Conservation (phyloP, 2,329 filamentous ascomycete genomes). For the Aspergillus tubingensis region DNA sequence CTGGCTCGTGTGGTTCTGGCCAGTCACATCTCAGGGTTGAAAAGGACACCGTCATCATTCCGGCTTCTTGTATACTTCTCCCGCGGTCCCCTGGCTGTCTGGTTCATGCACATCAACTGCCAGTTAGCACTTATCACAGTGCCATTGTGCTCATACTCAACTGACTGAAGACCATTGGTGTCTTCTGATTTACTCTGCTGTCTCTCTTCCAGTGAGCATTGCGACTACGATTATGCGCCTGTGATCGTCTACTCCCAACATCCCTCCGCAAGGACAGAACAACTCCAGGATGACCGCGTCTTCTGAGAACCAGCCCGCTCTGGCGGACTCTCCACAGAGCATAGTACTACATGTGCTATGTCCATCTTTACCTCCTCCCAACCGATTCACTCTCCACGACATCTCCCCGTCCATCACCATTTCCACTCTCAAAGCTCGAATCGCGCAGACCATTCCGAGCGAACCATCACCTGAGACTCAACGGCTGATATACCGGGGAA, state of each 20-base stretch:
- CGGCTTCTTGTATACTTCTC: neutral
- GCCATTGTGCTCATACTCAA: too few relatives aligned
- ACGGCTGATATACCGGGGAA: slow-evolving; percentile 61
- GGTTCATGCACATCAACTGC: neutral
- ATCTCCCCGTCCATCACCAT: slow-evolving; percentile 49
- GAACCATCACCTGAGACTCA: slow-evolving; percentile 51
- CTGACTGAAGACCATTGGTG: too few relatives aligned
- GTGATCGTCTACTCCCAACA: neutral
- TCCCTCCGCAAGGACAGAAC: neutral
- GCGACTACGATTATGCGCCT: neutral
- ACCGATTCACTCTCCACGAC: slow-evolving; percentile 40
- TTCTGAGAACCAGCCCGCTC: slow-evolving; percentile 3
- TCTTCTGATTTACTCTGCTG: neutral
- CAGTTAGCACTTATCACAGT: neutral
- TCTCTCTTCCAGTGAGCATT: neutral
- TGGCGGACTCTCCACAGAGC: slow-evolving; percentile 11
- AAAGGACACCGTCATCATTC: slow-evolving; percentile 22
- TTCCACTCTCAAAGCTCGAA: slow-evolving; percentile 54
- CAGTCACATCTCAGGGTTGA: neutral
- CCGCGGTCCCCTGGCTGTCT: neutral
- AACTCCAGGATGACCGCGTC: slow-evolving; percentile 14
- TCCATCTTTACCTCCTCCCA: slow-evolving; percentile 41
- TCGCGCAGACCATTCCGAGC: slow-evolving; percentile 52
- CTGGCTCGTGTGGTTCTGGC: neutral
- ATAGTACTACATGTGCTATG: slow-evolving; percentile 44